These are phyloP conservation scores for Dichotomopilus funicola DNA, from an alignment of 2,329 filamentous ascomycete genomes.

Conservation along the genomic window DNA sequence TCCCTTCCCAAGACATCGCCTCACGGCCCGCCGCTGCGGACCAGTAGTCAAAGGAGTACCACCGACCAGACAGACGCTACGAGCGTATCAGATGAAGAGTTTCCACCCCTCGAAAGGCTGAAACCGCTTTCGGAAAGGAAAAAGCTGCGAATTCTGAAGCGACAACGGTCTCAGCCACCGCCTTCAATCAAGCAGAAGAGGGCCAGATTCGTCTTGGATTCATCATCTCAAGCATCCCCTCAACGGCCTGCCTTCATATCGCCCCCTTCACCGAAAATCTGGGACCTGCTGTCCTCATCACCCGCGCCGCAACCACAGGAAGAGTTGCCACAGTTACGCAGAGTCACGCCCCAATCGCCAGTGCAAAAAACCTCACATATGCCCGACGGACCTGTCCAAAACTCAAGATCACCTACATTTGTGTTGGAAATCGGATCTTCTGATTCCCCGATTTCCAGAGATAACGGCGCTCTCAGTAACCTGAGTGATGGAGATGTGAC, in stretches of 20 bases:
- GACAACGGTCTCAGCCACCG: constrained; percentile 16
- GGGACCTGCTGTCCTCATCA: constrained; percentile 20
- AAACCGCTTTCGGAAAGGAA: constrained; percentile 14
- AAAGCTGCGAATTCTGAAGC: constrained; percentile 18
- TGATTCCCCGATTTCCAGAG: constrained; percentile 10
- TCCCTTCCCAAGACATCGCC: constrained; percentile 27
- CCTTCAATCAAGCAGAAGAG: constrained; percentile 24
- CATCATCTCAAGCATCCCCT: constrained; percentile 15
- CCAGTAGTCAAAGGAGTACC: constrained; percentile 27
- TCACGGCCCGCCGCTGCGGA: constrained; percentile 14
- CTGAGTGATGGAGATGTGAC: constrained; percentile 19
- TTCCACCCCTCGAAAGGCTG: constrained; percentile 26
- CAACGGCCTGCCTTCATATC: constrained; percentile 8
- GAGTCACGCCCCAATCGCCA: constrained; percentile 4
- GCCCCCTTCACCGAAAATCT: constrained; percentile 10
- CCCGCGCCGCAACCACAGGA: background rate
- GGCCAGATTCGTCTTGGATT: constrained; percentile 13
- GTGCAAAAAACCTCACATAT: background rate
- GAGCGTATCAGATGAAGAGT: constrained; percentile 28
- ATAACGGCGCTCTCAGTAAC: constrained; percentile 16
- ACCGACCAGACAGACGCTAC: constrained; percentile 29
- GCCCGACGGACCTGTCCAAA: background rate
- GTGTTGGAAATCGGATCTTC: background rate
- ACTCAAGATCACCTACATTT: background rate
- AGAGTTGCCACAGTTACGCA: constrained; percentile 10